These are phyloP conservation scores for Myriosclerotinia scirpicola DNA, from an alignment of 2,329 filamentous ascomycete species.

Conservation along the genomic window DNA sequence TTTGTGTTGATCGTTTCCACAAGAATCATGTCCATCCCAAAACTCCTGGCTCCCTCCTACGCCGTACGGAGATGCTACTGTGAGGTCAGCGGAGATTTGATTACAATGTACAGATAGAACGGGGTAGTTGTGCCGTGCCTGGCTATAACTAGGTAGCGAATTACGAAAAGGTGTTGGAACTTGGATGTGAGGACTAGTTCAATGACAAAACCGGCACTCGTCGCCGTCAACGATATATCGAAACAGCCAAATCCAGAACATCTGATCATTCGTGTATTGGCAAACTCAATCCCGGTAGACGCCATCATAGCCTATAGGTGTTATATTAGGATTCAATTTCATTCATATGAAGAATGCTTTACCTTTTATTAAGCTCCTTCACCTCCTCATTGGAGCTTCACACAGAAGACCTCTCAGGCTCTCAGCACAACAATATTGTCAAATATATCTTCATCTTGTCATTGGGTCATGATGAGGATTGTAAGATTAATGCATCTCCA, in stretches of 20 bases:
- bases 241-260: constrained; percentile 1
- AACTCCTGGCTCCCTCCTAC: constrained; percentile 9
- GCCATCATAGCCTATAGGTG: background rate
- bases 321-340: background rate
- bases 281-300: background rate
- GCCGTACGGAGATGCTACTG: background rate
- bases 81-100: constrained; percentile 6
- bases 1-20: constrained; percentile 10
- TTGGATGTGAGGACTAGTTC: too few relatives aligned
- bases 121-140: background rate
- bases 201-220: background rate
- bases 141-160: background rate
- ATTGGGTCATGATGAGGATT: background rate
- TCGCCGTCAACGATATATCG: background rate
- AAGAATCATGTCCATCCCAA: background rate
- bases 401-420: background rate
- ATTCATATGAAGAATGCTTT: background rate
- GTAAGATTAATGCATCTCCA: constrained; percentile 20
- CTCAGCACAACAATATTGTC: constrained; percentile 8
- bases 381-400: background rate
- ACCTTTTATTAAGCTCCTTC: background rate
- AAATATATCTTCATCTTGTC: constrained; percentile 18
- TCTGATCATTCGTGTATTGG: background rate
- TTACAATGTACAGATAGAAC: background rate
- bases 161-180: background rate